phyloP scores from a whole-genome alignment of 1,284 basidiomycete genomes.

The Inonotus obliquus region DNA sequence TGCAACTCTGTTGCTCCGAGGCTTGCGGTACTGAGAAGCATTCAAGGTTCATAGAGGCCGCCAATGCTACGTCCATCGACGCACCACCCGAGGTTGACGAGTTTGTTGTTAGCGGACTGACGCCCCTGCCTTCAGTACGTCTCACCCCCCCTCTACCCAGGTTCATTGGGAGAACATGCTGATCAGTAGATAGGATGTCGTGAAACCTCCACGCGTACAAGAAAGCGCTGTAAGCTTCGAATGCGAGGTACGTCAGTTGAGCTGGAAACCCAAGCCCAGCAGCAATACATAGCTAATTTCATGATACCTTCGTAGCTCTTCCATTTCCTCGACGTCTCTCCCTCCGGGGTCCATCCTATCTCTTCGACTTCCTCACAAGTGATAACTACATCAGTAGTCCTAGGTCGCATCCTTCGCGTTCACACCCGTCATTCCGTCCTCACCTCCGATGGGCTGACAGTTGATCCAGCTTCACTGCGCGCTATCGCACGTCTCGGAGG shows the following conservation, averaged over 20 bases:
- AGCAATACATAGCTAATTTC: not conserved
- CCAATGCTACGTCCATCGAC: constrained; percentile 65
- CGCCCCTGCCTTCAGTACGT: constrained; percentile 55
- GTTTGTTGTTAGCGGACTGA: constrained; percentile 72
- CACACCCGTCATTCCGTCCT: constrained; percentile 57
- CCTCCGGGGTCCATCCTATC: constrained; percentile 12
- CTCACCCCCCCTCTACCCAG: constrained; percentile 19
- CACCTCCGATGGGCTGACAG: constrained; percentile 39
- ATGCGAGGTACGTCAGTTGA: constrained; percentile 47
- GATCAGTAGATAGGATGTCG: constrained; percentile 32
- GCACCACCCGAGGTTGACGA: constrained; percentile 63
- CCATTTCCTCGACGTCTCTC: constrained; percentile 8
- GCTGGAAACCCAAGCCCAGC: not conserved
- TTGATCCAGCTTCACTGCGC: constrained; percentile 58
- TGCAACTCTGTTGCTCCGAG: not conserved
- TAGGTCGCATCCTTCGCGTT: constrained; percentile 61
- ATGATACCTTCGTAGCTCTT: constrained; percentile 5
- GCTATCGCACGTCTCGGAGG: constrained; percentile 65
- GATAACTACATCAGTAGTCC: constrained; percentile 49
- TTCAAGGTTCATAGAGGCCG: constrained; percentile 56
- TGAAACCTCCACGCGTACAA: constrained; percentile 62
- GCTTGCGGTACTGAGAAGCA: not conserved
- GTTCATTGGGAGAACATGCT: not conserved
- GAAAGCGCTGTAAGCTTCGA: constrained; percentile 73
- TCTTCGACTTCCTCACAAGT: constrained; percentile 42